Evolutionary conservation across 2,329 filamentous ascomycete species (phyloP), one percentile per base, ranked within the genome.

Genomic region (Orbilia ellipsospora): DNA sequence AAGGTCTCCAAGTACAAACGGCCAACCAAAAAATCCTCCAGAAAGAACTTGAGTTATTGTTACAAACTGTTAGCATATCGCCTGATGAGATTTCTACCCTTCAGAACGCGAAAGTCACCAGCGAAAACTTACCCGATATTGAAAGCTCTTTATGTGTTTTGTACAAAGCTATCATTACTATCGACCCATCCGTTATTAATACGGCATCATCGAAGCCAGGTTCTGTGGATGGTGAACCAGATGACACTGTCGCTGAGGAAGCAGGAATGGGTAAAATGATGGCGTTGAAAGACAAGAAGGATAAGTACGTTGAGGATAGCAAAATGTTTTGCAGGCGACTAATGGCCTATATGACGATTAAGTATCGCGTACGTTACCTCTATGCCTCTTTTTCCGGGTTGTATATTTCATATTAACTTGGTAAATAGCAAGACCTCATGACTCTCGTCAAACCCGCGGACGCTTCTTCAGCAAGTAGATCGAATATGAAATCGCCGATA

Each of bases 21-120:
- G 93, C 95, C 48, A 99, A 99, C 80, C 95, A 99, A 82, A 97
- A 97, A 82, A 87, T 97, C 28, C 87, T 99, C 55, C 93, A 94
- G 82, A 92, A 90, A 77, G 95, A 99, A 82, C 87, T 99, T 1
- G 90, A 96, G 81, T 91, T 90, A 40, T 85, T 98, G n/a, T 87
- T 99, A 23, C 90, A 94, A 78, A 97, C 93, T 0, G 94, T 96
- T 66, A 94, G 93, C 10, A 96, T 98, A 69, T 93, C 93, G 3
- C 85, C 88, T 0, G 85, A 88, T 48, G 90, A 94, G 77, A 86
- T 99, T 15, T 88, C 90, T 62, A 88, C 92, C 5, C 85, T 99
- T 20, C 72, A 67, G 36, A 70, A 68, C 59, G 56, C 74, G 18
- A 73, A 64, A 18, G 63, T 73, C 44, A 62, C 68, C 15, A 56